phyloP scores from a whole-genome alignment of 2,329 filamentous ascomycete genomes.

The Ceratocystis huliohia region DNA sequence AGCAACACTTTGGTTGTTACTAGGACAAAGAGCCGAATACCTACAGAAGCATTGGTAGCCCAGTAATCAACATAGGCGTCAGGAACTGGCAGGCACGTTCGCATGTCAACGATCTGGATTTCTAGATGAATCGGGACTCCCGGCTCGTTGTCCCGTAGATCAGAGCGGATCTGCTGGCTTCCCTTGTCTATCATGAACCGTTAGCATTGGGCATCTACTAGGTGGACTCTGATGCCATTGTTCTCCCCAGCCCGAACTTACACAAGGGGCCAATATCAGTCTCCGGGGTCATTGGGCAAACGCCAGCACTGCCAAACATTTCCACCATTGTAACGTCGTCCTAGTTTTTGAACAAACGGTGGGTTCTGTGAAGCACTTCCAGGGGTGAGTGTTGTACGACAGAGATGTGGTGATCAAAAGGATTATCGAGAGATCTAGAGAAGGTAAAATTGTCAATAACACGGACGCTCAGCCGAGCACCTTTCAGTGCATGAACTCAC shows the following conservation, averaged over 20 bases:
- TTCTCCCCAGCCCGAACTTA: slow-evolving; percentile 17
- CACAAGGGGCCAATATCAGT: slow-evolving; percentile 40
- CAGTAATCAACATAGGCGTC: slow-evolving; percentile 24
- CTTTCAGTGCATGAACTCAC: slow-evolving; percentile 12
- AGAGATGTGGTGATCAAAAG: slow-evolving; percentile 10
- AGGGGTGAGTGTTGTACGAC: slow-evolving; percentile 14
- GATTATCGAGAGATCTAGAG: slow-evolving; percentile 19
- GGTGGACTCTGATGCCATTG: not conserved
- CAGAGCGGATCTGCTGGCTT: slow-evolving; percentile 22
- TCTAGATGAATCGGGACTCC: slow-evolving; percentile 23
- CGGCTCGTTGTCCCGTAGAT: slow-evolving; percentile 22
- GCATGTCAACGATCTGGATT: slow-evolving; percentile 24
- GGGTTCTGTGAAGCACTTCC: slow-evolving; percentile 28
- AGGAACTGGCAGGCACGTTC: slow-evolving; percentile 23
- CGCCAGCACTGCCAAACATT: slow-evolving; percentile 31
- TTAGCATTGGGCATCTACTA: not conserved
- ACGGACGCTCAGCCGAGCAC: not conserved
- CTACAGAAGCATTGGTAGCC: slow-evolving; percentile 29
- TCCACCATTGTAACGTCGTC: slow-evolving; percentile 26
- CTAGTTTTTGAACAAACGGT: slow-evolving; percentile 29
- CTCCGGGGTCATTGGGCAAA: slow-evolving; percentile 39
- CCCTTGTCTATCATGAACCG: slow-evolving; percentile 19
- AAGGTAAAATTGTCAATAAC: not conserved
- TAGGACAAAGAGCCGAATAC: slow-evolving; percentile 4
- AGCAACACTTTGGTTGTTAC: too few species aligned